Evolutionary conservation across 768 basidiomycete species (phyloP).

Genomic region (Plicaturopsis crispa): DNA sequence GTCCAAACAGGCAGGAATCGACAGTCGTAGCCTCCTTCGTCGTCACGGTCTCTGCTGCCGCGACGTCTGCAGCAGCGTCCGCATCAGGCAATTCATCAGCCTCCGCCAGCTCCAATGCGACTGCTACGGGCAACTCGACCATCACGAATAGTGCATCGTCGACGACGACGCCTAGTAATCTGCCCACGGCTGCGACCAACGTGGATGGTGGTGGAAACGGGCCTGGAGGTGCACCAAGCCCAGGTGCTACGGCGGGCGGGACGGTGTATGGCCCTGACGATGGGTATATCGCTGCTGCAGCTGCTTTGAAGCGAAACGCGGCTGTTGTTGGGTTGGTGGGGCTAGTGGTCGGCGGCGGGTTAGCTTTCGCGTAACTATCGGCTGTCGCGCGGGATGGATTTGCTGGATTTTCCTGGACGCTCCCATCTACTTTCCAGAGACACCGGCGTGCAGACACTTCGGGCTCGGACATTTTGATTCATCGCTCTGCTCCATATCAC

Average conservation of each 20-base stretch:
- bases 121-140: slow-evolving; percentile 16
- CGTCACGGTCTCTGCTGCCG: slow-evolving; percentile 36
- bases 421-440: no score
- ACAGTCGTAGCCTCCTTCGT: slow-evolving; percentile 34
- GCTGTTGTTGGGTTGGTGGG: slow-evolving; percentile 36
- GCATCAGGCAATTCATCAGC: slow-evolving; percentile 6
- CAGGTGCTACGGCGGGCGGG: slow-evolving; percentile 36
- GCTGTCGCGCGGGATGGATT: no score
- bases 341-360: slow-evolving; percentile 38
- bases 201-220: slow-evolving; percentile 45
- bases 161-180: slow-evolving; percentile 31
- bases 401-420: no score
- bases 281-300: slow-evolving; percentile 52
- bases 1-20: slow-evolving; percentile 31
- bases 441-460: no score
- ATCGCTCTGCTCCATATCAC: background rate
- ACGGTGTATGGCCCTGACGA: slow-evolving; percentile 59
- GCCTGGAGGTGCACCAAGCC: slow-evolving; percentile 48
- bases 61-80: slow-evolving; percentile 4
- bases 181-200: slow-evolving; percentile 53
- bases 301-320: slow-evolving; percentile 35
- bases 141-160: slow-evolving; percentile 19
- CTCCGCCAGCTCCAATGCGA: slow-evolving; percentile 8
- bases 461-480: background rate
- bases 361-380: no score